Evolutionary conservation across 768 basidiomycete species (phyloP), one percentile per base, ranked within the genome.

Genomic region (Mycena vitilis): DNA sequence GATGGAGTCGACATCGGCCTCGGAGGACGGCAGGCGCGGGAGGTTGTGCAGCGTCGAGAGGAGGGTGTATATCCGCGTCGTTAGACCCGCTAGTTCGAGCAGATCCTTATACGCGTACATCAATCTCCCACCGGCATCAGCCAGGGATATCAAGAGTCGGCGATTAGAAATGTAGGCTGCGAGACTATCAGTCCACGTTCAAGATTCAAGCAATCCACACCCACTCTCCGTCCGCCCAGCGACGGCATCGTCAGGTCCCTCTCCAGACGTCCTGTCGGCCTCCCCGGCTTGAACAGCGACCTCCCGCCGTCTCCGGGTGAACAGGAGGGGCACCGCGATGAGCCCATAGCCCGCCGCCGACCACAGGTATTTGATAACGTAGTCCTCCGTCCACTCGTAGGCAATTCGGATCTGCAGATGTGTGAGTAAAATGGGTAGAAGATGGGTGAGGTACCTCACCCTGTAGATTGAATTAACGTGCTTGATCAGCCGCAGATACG

Each of bases 41-140:
- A 96, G 86, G 73, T 89, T 87, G 80, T 97, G 94, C 6, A 97
- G 82, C 1, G 94, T 92, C 9, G 96, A 93, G 25, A 98, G 81
- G 15, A 99, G 88, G 20, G 90, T 90, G 81, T 96, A 98, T 15
- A 99, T 84, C 52, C 97, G 89, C 36, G 91, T 91, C 3, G 97
- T 98, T 64, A 96, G 88, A 12, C 97, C 97, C 6, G 95, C 95
- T n/a, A 98, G 88, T 77, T 97, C 95, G 25, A 98, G 88, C 8
- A 98, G 82, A 73, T 98, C 97, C 76, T 98, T 99, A 77, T 96
- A 95, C 0, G 95, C 95, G 76, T 95, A 63, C 96, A 99, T 98
- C 53, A 98, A 81, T 40, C 97, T 86, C 0, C 96, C 95, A 18
- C 97, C 97, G 0, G 96, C 97, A 73, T 99, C 97, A 2, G 97